Evolutionary conservation across 306 rosid genomes (phyloP).

Genomic region (Begonia loranthoides): DNA sequence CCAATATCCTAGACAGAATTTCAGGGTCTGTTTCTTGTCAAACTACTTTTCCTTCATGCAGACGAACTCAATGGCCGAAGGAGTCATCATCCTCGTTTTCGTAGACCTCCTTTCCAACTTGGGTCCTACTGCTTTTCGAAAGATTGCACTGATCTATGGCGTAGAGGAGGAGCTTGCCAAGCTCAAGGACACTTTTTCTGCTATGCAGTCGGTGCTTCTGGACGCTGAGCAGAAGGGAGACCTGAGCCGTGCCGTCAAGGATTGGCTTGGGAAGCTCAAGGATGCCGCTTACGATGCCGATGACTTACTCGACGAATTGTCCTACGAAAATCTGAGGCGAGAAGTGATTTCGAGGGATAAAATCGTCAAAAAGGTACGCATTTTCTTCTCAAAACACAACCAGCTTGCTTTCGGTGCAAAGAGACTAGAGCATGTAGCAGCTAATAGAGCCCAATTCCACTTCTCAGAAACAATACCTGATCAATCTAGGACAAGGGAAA

Average conservation of each 20-base stretch:
- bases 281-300: too few species aligned
- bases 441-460: too few species aligned
- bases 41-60: too few species aligned
- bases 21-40: too few species aligned
- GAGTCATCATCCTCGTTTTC: neutral
- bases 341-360: slow-evolving; percentile 2
- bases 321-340: slow-evolving; percentile 11
- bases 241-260: too few species aligned
- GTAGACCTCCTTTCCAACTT: neutral
- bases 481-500: too few species aligned
- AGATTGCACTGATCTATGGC: neutral
- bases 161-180: neutral
- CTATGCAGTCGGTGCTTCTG: neutral
- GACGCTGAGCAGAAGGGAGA: too few species aligned
- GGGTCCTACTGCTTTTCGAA: neutral
- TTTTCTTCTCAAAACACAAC: slow-evolving; percentile 7
- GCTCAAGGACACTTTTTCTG: neutral
- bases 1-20: too few species aligned
- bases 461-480: too few species aligned
- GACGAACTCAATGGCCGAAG: neutral
- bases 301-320: slow-evolving; percentile 19
- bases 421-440: slow-evolving; percentile 7
- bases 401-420: too few species aligned
- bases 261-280: too few species aligned
- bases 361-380: slow-evolving; percentile 4